Evolutionary conservation across 768 basidiomycete species (phyloP).

Genomic region (Artomyces pyxidatus): DNA sequence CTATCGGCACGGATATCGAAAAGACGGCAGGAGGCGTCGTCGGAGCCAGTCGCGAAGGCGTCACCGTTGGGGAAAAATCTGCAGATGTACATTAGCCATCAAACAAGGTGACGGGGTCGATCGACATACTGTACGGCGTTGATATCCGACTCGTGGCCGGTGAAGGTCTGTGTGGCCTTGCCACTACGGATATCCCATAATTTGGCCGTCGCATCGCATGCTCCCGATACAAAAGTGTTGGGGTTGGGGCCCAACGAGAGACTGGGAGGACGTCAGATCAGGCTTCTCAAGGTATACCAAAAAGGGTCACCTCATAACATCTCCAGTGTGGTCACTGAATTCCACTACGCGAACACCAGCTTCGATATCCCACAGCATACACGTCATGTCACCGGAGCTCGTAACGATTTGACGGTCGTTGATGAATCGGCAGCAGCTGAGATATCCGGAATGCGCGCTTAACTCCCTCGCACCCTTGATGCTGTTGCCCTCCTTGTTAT

Average conservation of each 20-base stretch:
- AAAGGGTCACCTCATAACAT: constrained; percentile 89
- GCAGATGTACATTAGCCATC: constrained; percentile 5
- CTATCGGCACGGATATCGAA: constrained; percentile 98
- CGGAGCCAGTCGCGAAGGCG: constrained; percentile 97
- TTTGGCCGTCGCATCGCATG: constrained; percentile 97
- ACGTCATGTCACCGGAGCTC: constrained; percentile 98
- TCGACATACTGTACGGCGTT: constrained; percentile 90
- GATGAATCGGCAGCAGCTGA: constrained; percentile 97
- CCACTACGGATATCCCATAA: constrained; percentile 98
- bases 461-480: constrained; percentile 91
- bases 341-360: constrained; percentile 96
- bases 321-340: constrained; percentile 98
- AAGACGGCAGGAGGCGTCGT: constrained; percentile 96
- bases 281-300: constrained; percentile 1
- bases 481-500: constrained; percentile 65
- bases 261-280: constrained; percentile 33
- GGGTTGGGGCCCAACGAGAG: constrained; percentile 91
- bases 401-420: constrained; percentile 99
- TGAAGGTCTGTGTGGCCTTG: constrained; percentile 96
- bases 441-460: constrained; percentile 95
- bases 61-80: constrained; percentile 99
- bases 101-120: constrained; percentile 9
- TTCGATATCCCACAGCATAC: constrained; percentile 99
- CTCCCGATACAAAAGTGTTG: constrained; percentile 96
- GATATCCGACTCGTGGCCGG: constrained; percentile 97